Percentiles rank a stretch among this genome's conserved stretches.
phyloP scores from a whole-genome alignment of 2,329 filamentous ascomycete genomes.

The Aspergillus brasiliensis region DNA sequence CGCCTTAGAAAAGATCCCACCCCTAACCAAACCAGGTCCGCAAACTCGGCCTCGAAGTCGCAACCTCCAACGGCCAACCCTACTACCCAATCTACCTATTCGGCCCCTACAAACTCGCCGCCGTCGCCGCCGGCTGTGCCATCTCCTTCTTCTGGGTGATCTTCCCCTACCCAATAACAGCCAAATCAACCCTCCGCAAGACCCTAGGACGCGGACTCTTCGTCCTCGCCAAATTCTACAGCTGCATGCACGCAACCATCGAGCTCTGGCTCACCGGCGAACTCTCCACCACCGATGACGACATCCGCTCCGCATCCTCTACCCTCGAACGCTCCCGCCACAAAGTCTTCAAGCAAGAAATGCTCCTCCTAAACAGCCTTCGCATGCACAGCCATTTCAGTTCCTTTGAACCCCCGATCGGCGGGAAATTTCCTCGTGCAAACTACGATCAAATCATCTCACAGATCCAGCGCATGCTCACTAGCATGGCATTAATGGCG shows the following conservation, averaged over 20 bases:
- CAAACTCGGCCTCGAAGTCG: slow-evolving; percentile 51
- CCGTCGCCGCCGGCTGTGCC: slow-evolving; percentile 65
- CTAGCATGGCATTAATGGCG: slow-evolving; percentile 66
- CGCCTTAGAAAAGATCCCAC: background rate
- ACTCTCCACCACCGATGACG: slow-evolving; percentile 38
- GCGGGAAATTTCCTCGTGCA: slow-evolving; percentile 68
- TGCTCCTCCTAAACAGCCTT: slow-evolving; percentile 63
- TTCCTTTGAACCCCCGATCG: slow-evolving; percentile 70
- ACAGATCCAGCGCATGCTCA: slow-evolving; percentile 54
- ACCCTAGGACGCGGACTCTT: slow-evolving; percentile 69
- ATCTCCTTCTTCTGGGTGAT: slow-evolving; percentile 77
- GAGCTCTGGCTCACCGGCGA: slow-evolving; percentile 61
- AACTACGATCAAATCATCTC: slow-evolving; percentile 65
- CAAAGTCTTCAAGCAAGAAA: slow-evolving; percentile 66
- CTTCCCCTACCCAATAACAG: slow-evolving; percentile 71
- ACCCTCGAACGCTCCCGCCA: slow-evolving; percentile 55
- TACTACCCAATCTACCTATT: slow-evolving; percentile 72
- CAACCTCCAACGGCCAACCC: slow-evolving; percentile 63
- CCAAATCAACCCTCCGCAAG: slow-evolving; percentile 67
- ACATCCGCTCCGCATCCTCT: slow-evolving; percentile 25
- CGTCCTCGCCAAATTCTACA: slow-evolving; percentile 72
- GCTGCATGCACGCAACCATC: slow-evolving; percentile 69
- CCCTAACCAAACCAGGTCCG: slow-evolving; percentile 45
- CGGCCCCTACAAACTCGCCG: slow-evolving; percentile 69
- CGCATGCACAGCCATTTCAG: slow-evolving; percentile 65